A percentile compares a stretch with the other conserved stretches of the same genome.
These are phyloP conservation scores for Neonothopanus nambi DNA, from an alignment of 1,284 basidiomycete genomes.

Conservation along the genomic window DNA sequence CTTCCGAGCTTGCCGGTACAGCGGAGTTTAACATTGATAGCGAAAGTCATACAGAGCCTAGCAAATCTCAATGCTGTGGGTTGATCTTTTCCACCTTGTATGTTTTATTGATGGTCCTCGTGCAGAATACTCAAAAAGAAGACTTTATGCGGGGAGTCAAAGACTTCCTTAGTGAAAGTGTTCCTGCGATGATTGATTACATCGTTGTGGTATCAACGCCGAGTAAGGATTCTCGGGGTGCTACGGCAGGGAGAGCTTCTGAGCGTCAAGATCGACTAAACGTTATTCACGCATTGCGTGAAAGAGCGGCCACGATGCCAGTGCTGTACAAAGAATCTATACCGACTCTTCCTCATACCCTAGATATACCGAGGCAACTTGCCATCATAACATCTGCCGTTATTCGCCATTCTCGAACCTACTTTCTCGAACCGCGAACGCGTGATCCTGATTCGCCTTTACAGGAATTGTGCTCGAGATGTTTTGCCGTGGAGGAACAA, in stretches of 20 bases:
- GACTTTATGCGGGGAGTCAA: constrained; percentile 72
- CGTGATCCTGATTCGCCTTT: constrained; percentile 33
- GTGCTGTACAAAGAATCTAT: constrained; percentile 67
- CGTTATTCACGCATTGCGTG: constrained; percentile 54
- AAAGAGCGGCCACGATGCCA: constrained; percentile 52
- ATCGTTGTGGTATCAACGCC: constrained; percentile 68
- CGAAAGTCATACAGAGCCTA: constrained; percentile 78
- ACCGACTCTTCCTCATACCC: constrained; percentile 63
- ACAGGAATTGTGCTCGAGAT: constrained; percentile 55
- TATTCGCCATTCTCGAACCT: constrained; percentile 54
- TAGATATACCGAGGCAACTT: constrained; percentile 73
- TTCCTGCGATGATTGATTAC: constrained; percentile 73
- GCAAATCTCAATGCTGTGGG: constrained; percentile 76
- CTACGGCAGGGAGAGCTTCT: constrained; percentile 28
- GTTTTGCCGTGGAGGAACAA: constrained; percentile 74
- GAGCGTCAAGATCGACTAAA: constrained; percentile 54
- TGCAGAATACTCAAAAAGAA: constrained; percentile 65
- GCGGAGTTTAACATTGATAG: constrained; percentile 74
- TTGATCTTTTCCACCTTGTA: constrained; percentile 11
- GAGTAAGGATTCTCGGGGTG: constrained; percentile 33
- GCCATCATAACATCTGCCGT: constrained; percentile 74
- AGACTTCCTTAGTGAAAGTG: constrained; percentile 60
- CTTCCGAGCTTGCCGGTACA: constrained; percentile 64
- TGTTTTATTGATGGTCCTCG: constrained; percentile 4
- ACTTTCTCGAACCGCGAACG: constrained; percentile 30